These are phyloP conservation scores for Furcasterigmium sp. DNA, from an alignment of 2,329 filamentous ascomycete genomes.

Conservation along the genomic window DNA sequence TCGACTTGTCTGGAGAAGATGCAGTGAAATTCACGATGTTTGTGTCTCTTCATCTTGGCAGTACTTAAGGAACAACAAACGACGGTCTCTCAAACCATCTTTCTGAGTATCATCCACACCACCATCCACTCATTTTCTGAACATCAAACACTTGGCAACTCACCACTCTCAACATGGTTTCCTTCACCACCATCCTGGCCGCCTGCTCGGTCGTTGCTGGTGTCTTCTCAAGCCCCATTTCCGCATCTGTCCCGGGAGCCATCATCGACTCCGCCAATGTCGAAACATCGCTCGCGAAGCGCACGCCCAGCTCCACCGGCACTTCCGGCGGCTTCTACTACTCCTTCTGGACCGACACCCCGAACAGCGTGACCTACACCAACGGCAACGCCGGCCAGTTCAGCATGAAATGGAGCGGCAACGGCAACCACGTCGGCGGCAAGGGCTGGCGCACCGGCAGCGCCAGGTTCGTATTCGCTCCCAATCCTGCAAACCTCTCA, in stretches of 20 bases:
- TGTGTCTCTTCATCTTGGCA: too few relatives aligned
- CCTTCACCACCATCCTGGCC: slow-evolving; percentile 1
- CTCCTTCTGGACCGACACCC: slow-evolving; percentile 37
- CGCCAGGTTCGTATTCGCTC: slow-evolving; percentile 11
- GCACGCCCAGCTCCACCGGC: slow-evolving; percentile 25
- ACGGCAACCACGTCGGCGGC: slow-evolving; percentile 49
- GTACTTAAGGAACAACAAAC: too few relatives aligned
- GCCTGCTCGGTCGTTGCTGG: slow-evolving; percentile 1
- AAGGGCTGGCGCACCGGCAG: slow-evolving; percentile 53
- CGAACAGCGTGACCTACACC: slow-evolving; percentile 31
- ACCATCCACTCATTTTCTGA: neutral
- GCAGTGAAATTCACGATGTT: too few relatives aligned
- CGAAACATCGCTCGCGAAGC: slow-evolving; percentile 1
- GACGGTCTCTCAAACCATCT: too few relatives aligned
- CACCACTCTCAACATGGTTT: slow-evolving; percentile 3
- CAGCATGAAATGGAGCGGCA: slow-evolving; percentile 33
- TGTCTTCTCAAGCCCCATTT: neutral
- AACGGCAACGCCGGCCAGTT: slow-evolving; percentile 35
- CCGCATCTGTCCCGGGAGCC: slow-evolving; percentile 1
- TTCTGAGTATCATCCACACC: too few relatives aligned
- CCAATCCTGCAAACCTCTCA: too few relatives aligned
- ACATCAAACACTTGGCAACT: neutral
- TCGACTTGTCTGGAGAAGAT: too few relatives aligned
- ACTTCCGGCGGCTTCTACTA: slow-evolving; percentile 36
- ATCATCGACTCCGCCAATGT: neutral